Conservation (phyloP, 1,284 basidiomycete genomes). For the Ustilago lituana region DNA sequence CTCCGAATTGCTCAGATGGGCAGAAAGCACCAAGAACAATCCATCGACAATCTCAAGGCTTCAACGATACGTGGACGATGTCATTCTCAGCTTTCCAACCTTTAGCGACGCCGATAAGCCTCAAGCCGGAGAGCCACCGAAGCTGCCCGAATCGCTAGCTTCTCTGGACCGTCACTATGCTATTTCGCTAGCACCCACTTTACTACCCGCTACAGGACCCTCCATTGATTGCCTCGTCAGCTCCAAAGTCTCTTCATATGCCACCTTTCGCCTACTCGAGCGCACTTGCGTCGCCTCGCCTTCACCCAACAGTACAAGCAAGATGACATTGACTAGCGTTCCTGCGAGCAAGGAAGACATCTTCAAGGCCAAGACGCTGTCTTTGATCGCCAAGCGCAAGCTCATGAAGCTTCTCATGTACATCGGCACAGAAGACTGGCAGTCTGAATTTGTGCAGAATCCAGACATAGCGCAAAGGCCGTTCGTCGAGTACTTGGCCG, state of each 20-base stretch:
- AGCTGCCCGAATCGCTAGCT: constrained; percentile 20
- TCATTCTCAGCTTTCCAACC: constrained; percentile 29
- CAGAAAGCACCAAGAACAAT: constrained; percentile 55
- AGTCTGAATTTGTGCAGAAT: constrained; percentile 12
- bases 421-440: constrained; percentile 38
- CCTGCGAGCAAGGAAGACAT: constrained; percentile 92
- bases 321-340: constrained; percentile 69
- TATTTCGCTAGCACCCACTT: constrained; percentile 81
- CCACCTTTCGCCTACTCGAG: constrained; percentile 87
- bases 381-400: constrained; percentile 84
- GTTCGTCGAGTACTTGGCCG: constrained; percentile 72
- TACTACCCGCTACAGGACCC: constrained; percentile 82
- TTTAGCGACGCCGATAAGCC: not conserved
- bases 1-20: constrained; percentile 80
- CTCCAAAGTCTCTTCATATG: constrained; percentile 89
- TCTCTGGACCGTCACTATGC: constrained; percentile 74
- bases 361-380: constrained; percentile 83
- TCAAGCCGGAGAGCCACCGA: constrained; percentile 4
- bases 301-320: not conserved
- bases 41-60: not conserved
- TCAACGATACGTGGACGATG: not conserved
- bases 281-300: constrained; percentile 34
- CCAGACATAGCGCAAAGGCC: constrained; percentile 11
- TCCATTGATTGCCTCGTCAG: constrained; percentile 82
- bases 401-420: constrained; percentile 86